Conservation (phyloP, 768 basidiomycete species). For the Mrakia gelida region DNA sequence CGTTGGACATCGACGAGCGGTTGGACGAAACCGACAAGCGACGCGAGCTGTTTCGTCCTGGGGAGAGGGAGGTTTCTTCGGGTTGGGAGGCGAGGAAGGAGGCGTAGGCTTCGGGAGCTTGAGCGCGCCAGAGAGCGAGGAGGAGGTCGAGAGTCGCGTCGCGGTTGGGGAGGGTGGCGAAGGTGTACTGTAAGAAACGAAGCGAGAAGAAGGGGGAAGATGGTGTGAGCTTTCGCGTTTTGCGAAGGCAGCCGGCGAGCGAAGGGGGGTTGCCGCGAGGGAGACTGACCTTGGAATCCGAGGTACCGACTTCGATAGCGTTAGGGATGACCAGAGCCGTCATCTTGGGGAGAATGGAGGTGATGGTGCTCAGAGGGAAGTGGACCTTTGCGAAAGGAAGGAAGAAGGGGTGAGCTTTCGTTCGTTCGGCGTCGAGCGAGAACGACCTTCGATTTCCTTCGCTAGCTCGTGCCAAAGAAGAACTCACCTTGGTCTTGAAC, state of each 20-base stretch:
- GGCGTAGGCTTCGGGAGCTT: conserved; percentile 31
- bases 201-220: background rate
- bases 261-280: no score
- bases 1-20: background rate
- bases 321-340: conserved; percentile 37
- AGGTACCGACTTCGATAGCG: conserved; percentile 32
- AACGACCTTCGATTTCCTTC: background rate
- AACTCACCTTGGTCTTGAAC: conserved; percentile 34
- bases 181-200: conserved; percentile 12
- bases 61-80: background rate
- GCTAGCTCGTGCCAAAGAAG: background rate
- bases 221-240: background rate
- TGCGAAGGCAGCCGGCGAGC: background rate
- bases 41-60: background rate
- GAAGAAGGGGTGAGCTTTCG: background rate
- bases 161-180: conserved; percentile 34
- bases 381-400: conserved; percentile 16
- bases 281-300: background rate
- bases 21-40: conserved; percentile 13
- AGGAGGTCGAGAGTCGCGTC: conserved; percentile 35
- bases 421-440: background rate
- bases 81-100: conserved; percentile 27
- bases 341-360: conserved; percentile 32
- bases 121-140: conserved; percentile 28
- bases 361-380: conserved; percentile 32